A percentile compares a stretch with the other conserved stretches of the same genome.
These are phyloP conservation scores for Trichocladium antarcticum DNA, from an alignment of 495 filamentous ascomycete species.

Conservation along the genomic window DNA sequence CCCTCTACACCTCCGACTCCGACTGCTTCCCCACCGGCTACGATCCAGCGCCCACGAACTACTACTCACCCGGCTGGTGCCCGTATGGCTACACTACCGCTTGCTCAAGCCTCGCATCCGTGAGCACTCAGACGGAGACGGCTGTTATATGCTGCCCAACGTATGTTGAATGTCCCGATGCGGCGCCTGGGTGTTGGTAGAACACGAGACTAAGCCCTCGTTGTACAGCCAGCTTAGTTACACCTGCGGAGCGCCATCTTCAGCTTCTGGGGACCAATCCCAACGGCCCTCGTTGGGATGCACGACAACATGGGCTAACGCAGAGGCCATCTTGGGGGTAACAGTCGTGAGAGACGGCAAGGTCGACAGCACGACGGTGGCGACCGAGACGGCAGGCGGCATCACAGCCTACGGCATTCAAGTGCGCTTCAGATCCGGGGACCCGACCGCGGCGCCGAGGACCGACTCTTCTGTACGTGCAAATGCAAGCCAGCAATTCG, in stretches of 20 bases:
- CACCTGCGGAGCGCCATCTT: conserved; percentile 8
- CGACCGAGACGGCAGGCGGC: conserved; percentile 10
- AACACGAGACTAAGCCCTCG: background rate
- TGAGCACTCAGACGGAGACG: conserved; percentile 14
- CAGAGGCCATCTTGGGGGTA: conserved; percentile 8
- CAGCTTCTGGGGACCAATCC: background rate
- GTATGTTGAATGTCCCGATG: conserved; percentile 10
- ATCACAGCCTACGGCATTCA: conserved; percentile 22
- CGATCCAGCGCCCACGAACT: conserved; percentile 19
- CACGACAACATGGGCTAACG: conserved; percentile 14
- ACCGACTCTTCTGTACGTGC: conserved; percentile 3
- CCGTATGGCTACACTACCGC: conserved; percentile 25
- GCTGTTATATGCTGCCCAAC: conserved; percentile 24
- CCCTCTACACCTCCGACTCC: conserved; percentile 15
- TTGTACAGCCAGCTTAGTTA: conserved; percentile 13
- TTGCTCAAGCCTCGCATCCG: conserved; percentile 14
- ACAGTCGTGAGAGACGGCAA: conserved; percentile 13
- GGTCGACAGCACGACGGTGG: conserved; percentile 3
- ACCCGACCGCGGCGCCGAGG: background rate
- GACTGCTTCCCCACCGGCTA: conserved; percentile 24
- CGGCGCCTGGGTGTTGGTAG: background rate
- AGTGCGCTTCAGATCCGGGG: conserved; percentile 16
- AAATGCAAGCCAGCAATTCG: background rate
- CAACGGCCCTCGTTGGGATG: conserved; percentile 13
- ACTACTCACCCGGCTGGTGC: conserved; percentile 27